phyloP scores from a whole-genome alignment of 106 monocot species.

The Phalaenopsis aphrodite region DNA sequence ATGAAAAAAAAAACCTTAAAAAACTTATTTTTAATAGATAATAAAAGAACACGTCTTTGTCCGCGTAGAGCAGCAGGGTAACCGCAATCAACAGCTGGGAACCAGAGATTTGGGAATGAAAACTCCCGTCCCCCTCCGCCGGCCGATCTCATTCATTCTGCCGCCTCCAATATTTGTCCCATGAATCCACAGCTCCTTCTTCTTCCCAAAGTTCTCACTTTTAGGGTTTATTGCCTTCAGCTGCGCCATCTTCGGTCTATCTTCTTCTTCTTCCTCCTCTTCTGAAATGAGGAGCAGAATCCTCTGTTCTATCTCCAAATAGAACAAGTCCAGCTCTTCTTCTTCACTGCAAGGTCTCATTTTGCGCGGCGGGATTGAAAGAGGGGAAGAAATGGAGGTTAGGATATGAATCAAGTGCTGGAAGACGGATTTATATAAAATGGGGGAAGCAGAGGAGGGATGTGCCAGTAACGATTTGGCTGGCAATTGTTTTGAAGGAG shows the following conservation, averaged over 20 bases:
- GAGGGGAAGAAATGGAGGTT: not conserved
- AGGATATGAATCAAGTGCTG: not conserved
- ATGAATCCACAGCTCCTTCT: not conserved
- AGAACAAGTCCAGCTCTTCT: not conserved
- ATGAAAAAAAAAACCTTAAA: too few relatives aligned
- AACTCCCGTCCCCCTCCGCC: slow-evolving; percentile 6
- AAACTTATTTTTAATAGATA: too few relatives aligned
- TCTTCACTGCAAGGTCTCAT: slow-evolving; percentile 1
- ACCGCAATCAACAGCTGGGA: not conserved
- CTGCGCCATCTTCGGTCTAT: not conserved
- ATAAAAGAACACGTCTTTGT: not conserved
- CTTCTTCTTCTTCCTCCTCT: slow-evolving; percentile 1
- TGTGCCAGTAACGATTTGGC: not conserved
- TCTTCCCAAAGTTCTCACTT: not conserved
- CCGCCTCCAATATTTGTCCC: not conserved
- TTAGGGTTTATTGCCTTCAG: not conserved
- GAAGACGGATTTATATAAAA: not conserved
- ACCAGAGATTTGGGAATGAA: not conserved
- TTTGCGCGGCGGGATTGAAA: not conserved
- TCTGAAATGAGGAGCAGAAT: slow-evolving; percentile 4
- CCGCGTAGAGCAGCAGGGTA: not conserved
- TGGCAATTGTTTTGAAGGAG: too few relatives aligned
- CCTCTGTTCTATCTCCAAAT: slow-evolving; percentile 4
- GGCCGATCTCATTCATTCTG: not conserved
- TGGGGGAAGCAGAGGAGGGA: not conserved